Evolutionary conservation across 371 early-diverging fungal genomes (phyloP).

Genomic region (Syncephalastrum contaminatum): DNA sequence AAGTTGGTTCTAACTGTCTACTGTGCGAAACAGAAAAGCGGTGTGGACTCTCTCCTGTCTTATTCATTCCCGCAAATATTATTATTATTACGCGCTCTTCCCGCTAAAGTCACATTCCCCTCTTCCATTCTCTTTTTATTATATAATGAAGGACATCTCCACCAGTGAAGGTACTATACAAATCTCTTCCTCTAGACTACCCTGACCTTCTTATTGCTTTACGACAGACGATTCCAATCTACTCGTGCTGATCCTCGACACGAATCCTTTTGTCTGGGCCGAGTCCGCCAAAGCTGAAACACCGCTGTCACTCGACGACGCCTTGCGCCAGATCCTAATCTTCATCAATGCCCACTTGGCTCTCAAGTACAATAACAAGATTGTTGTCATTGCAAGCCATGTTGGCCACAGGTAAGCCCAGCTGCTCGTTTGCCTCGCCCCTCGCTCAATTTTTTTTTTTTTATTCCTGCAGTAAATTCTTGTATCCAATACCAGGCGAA

Average conservation of each 20-base stretch:
- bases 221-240: slow-evolving; percentile 67
- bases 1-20: slow-evolving; percentile 2
- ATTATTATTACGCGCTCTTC: no score
- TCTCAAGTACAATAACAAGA: slow-evolving; percentile 76
- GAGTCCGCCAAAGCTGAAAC: slow-evolving; percentile 44
- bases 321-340: slow-evolving; percentile 74
- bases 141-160: slow-evolving; percentile 29
- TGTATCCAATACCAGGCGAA: slow-evolving; percentile 52
- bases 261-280: slow-evolving; percentile 77
- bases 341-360: slow-evolving; percentile 91
- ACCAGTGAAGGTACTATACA: slow-evolving; percentile 40
- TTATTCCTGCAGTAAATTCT: slow-evolving; percentile 46
- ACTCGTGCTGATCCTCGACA: slow-evolving; percentile 75
- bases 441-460: no score
- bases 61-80: no score
- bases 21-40: slow-evolving; percentile 7
- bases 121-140: background rate
- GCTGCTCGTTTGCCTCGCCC: background rate
- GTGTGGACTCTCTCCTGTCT: slow-evolving; percentile 2
- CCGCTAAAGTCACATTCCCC: no score
- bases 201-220: background rate
- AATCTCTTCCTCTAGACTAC: background rate
- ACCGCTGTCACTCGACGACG: slow-evolving; percentile 63
- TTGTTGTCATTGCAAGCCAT: slow-evolving; percentile 79
- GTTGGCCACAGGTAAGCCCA: slow-evolving; percentile 40